Conservation (phyloP, 208 protist species). For the Trypanosoma avium region DNA sequence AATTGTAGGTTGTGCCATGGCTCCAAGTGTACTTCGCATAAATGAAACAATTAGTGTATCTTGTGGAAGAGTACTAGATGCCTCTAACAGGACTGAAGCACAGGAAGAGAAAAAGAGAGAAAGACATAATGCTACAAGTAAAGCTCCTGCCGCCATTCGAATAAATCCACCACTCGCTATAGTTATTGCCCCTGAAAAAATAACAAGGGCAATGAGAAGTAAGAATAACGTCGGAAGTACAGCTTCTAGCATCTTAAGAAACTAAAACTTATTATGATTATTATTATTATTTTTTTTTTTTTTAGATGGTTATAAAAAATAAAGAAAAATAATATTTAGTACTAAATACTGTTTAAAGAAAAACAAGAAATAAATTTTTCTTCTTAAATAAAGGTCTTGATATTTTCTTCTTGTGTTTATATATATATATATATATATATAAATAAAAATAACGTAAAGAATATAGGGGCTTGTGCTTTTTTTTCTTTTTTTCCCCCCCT, state of each 20-base stretch:
- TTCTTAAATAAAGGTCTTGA: background rate
- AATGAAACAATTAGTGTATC: constrained; percentile 27
- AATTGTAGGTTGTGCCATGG: constrained; percentile 65
- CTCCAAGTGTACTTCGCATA: constrained; percentile 41
- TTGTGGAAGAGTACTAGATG: constrained; percentile 11
- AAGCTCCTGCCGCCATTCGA: constrained; percentile 32
- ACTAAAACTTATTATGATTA: background rate
- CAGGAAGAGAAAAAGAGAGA: constrained; percentile 48
- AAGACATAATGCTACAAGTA: constrained; percentile 39
- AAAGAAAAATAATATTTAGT: too few species aligned
- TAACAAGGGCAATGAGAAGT: constrained; percentile 22
- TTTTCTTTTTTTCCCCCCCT: too few species aligned
- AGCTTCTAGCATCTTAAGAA: constrained; percentile 1
- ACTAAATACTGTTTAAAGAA: constrained; percentile 1
- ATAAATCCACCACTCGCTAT: constrained; percentile 55
- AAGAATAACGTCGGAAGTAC: constrained; percentile 10
- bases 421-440: too few species aligned
- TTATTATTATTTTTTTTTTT: background rate
- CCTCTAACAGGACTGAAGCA: constrained; percentile 31
- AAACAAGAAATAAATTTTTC: constrained; percentile 14
- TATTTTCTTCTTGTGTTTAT: too few species aligned
- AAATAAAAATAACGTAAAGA: too few species aligned
- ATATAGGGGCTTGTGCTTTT: too few species aligned
- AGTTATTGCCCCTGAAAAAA: constrained; percentile 35
- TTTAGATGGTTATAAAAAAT: too few species aligned